Percentiles rank a stretch among this genome's conserved stretches.
phyloP scores from a whole-genome alignment of 352 stramenopile species.

The Globisporangium camurandrum region DNA sequence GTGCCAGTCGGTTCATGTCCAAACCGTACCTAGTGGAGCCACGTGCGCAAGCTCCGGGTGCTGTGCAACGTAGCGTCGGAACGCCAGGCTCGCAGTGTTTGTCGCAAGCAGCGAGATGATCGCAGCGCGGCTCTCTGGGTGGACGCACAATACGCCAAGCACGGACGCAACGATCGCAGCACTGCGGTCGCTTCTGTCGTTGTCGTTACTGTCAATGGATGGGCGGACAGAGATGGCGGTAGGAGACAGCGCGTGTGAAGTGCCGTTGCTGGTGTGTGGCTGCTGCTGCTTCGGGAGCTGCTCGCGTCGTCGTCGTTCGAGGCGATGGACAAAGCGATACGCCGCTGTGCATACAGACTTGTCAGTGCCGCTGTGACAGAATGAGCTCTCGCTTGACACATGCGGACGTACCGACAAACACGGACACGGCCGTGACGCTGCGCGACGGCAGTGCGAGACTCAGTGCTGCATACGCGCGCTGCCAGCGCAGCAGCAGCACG shows the following conservation, averaged over 20 bases:
- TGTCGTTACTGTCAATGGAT: not conserved
- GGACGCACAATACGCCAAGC: slow-evolving; percentile 22
- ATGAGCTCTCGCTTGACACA: not conserved
- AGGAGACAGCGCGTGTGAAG: no score
- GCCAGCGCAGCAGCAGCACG: slow-evolving; percentile 10
- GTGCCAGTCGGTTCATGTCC: no score
- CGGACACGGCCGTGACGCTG: slow-evolving; percentile 33
- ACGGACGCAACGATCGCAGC: slow-evolving; percentile 28
- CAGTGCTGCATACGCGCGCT: not conserved
- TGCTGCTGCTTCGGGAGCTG: not conserved
- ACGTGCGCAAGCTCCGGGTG: slow-evolving; percentile 26
- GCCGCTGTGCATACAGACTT: slow-evolving; percentile 17
- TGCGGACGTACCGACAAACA: slow-evolving; percentile 46
- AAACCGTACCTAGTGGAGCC: slow-evolving; percentile 19
- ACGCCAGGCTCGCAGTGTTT: slow-evolving; percentile 32
- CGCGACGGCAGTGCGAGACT: slow-evolving; percentile 20
- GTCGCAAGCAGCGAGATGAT: slow-evolving; percentile 47
- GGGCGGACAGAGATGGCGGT: not conserved
- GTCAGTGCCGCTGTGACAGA: not conserved
- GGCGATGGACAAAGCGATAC: slow-evolving; percentile 32
- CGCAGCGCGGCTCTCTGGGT: slow-evolving; percentile 28
- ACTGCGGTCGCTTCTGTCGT: slow-evolving; percentile 4
- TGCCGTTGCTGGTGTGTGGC: not conserved
- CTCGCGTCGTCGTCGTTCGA: slow-evolving; percentile 6
- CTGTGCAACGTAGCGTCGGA: slow-evolving; percentile 17